Base-by-base conservation (phyloP, 148 eudicot species). In the Rheum nobile region DNA sequence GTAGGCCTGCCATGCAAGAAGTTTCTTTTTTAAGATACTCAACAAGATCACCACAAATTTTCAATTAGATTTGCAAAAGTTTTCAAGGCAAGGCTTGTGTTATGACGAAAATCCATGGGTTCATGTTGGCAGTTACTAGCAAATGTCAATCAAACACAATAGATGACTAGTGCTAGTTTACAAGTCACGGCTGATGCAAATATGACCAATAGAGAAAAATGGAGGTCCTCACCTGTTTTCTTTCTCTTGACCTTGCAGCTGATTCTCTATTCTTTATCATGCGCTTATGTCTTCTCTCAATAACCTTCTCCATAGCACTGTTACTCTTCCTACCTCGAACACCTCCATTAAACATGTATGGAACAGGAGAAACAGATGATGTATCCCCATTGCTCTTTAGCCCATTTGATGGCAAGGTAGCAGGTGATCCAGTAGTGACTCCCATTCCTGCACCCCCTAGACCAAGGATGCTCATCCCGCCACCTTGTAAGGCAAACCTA, bases 241-340 rank as follows among this genome's bases (percentile, higher is more conserved):
- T 94, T 69, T 93, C 93, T 67, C 98, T 83, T 63, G 97, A 94
- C 78, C 97, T 85, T 35, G 98, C 97, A 77, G 98, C 98, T 24
- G 98, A 94, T 55, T 94, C 98, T 72, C 97, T 80, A 75, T 91
- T 94, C 83, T 94, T 94, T 61, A 91, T 94, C 98, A 91, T 91
- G 67, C 98, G 85, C 79, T 89, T 88, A 77, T 94, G 98, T 76
- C 97, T 83, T 82, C 98, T 85, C 77, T 94, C 98, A 13, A 89
- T 88, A 55, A 91, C 97, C 89, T 91, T 94, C 72, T 94, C 98
- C 52, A 89, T 86, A 71, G 87, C 81, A 21, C 79, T 69, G 75
- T 79, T 79, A 13, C 73, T 76, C 76, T 80, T 91, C 71, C 96
- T 78, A 14, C 96, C 96, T 73, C 96, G 79, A 67, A 87, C 69